Evolutionary conservation across 2,329 filamentous ascomycete species (phyloP), one percentile per base, ranked within the genome.

Genomic region (Xylariaceae sp.): DNA sequence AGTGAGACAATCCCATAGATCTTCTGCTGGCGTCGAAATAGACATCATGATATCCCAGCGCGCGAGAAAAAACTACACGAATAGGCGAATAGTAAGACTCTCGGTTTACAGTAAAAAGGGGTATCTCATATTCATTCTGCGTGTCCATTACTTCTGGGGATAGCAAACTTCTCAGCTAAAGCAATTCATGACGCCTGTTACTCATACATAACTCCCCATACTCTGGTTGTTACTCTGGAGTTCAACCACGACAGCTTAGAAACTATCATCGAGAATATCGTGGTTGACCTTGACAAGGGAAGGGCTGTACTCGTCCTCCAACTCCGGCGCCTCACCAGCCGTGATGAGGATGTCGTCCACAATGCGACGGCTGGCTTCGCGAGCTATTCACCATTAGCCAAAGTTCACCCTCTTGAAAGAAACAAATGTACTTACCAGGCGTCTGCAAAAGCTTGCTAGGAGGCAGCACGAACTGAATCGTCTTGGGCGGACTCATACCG

Each of bases 401-500:
- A 42, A 30, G 8, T 11, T 2, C 4, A 4, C 23, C 2, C n/a
- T 56, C 30, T 30, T 50, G 50, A 45, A 30, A 37, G 18, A 37
- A 56, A 18, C 8, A 13, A 48, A 42, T 56, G 53, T 17, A 57
- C 83, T 71, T 75, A 89, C 87, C 87, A 63, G 90, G 90, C 53
- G 90, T 95, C 72, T 92, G 90, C 72, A 93, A 73, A 18, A 95
- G 76, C 70, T 89, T 87, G 47, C 86, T 89, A 56, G 88, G 88
- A 54, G 89, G 89, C 52, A 95, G 76, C 50, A 88, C 87, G 73
- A 95, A 95, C 69, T 92, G 89, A 61, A 95, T 92, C 9, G 90
- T 94, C 79, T 97, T 97, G 0, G 94, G 94, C 34, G 94, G 94
- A 69, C 90, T 96, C 74, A 92, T 88, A 4, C 87, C 90, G 5